Conservation (phyloP, 495 filamentous ascomycete species). For the Diplogelasinospora grovesii region DNA sequence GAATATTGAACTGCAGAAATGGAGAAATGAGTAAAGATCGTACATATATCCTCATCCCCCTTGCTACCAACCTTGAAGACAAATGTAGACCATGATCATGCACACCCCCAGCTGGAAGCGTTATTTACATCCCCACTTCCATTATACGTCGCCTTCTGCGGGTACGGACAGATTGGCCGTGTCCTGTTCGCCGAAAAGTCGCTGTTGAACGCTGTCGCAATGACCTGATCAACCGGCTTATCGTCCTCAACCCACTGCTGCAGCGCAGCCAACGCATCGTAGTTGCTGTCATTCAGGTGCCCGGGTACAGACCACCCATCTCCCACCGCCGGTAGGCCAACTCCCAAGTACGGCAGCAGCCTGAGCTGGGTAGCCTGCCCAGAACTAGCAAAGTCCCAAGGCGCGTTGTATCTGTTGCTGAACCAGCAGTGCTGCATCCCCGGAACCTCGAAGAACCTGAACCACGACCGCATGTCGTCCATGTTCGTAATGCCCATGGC, state of each 20-base stretch:
- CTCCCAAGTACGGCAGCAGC: slow-evolving; percentile 12
- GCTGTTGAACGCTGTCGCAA: slow-evolving; percentile 39
- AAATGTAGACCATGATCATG: background rate
- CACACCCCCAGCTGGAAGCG: slow-evolving; percentile 15
- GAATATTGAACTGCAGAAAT: no score
- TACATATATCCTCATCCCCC: no score
- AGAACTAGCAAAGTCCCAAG: slow-evolving; percentile 36
- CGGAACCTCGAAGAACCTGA: slow-evolving; percentile 38
- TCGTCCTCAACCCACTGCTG: slow-evolving; percentile 49
- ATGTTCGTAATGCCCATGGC: slow-evolving; percentile 21
- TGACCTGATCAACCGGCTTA: slow-evolving; percentile 32
- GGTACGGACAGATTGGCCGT: slow-evolving; percentile 37
- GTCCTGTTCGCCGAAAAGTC: slow-evolving; percentile 22
- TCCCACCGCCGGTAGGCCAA: slow-evolving; percentile 13
- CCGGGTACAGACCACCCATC: slow-evolving; percentile 27
- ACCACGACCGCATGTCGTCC: slow-evolving; percentile 27
- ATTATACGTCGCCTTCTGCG: slow-evolving; percentile 20
- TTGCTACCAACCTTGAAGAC: no score
- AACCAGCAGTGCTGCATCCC: slow-evolving; percentile 42
- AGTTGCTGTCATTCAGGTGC: slow-evolving; percentile 30
- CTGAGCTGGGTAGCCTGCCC: slow-evolving; percentile 23
- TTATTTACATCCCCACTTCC: slow-evolving; percentile 10
- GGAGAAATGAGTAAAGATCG: no score
- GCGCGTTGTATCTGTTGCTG: slow-evolving; percentile 30
- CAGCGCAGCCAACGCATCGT: slow-evolving; percentile 44